phyloP scores from a whole-genome alignment of 1,139 yeast genomes.

The Nakaseomyces nivariensis region DNA sequence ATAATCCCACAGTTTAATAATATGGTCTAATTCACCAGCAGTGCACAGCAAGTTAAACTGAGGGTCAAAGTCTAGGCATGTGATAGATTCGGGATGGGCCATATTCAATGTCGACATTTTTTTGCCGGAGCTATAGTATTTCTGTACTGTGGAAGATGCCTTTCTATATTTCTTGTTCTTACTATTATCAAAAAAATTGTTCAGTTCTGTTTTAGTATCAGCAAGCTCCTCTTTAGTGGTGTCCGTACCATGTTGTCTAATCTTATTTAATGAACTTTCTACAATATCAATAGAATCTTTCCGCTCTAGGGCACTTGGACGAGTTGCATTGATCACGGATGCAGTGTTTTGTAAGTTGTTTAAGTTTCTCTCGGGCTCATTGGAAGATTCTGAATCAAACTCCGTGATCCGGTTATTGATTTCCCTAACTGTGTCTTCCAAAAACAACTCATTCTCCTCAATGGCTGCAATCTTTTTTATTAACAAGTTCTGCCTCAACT shows the following conservation, averaged over 20 bases:
- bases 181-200: slow-evolving; percentile 16
- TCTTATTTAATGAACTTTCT: slow-evolving; percentile 1
- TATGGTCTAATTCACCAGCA: slow-evolving; percentile 63
- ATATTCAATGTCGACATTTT: slow-evolving; percentile 37
- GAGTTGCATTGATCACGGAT: slow-evolving; percentile 4
- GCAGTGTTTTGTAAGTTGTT: slow-evolving; percentile 6
- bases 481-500: slow-evolving; percentile 40
- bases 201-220: slow-evolving; percentile 7
- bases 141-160: slow-evolving; percentile 25
- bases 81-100: slow-evolving; percentile 44
- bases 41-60: slow-evolving; percentile 70
- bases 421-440: slow-evolving; percentile 40
- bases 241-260: not conserved
- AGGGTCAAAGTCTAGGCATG: slow-evolving; percentile 52
- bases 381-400: slow-evolving; percentile 24
- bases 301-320: not conserved
- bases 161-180: slow-evolving; percentile 9
- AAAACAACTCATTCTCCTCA: slow-evolving; percentile 47
- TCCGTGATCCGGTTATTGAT: slow-evolving; percentile 34
- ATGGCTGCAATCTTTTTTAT: slow-evolving; percentile 48
- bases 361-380: slow-evolving; percentile 19
- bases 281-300: slow-evolving; percentile 3
- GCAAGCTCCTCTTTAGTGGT: slow-evolving; percentile 7
- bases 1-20: slow-evolving; percentile 79
- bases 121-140: slow-evolving; percentile 42